Evolutionary conservation across 2,329 filamentous ascomycete genomes (phyloP).

Genomic region (Fusarium compactum): DNA sequence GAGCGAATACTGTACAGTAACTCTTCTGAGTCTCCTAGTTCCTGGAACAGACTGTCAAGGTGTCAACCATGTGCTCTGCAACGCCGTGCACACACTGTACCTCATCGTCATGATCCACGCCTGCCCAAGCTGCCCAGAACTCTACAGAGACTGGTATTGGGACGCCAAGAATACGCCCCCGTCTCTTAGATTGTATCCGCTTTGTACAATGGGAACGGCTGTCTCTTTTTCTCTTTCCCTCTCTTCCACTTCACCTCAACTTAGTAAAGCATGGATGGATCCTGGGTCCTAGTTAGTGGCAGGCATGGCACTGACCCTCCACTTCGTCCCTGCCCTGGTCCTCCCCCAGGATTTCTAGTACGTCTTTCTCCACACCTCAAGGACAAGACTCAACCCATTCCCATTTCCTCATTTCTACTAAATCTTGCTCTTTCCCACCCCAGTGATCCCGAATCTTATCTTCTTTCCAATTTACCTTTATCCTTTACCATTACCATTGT

Average conservation of each 20-base stretch:
- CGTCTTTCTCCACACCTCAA: conserved; percentile 45
- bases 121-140: conserved; percentile 4
- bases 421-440: conserved; percentile 42
- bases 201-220: neutral
- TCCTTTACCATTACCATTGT: conserved; percentile 15
- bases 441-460: conserved; percentile 23
- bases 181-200: conserved; percentile 13
- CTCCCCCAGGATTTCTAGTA: conserved; percentile 48
- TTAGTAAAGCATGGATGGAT: neutral
- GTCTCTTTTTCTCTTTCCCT: neutral
- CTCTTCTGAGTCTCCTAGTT: neutral
- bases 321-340: conserved; percentile 36
- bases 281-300: conserved; percentile 2
- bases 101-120: conserved; percentile 26
- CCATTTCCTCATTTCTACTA: conserved; percentile 45
- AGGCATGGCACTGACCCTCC: conserved; percentile 35
- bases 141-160: neutral
- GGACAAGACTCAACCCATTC: conserved; percentile 28
- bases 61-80: conserved; percentile 23
- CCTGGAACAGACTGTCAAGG: conserved; percentile 6
- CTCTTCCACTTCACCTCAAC: neutral
- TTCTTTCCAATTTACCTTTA: conserved; percentile 20
- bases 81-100: conserved; percentile 25
- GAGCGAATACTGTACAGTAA: neutral
- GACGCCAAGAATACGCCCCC: conserved; percentile 28